These are phyloP conservation scores for Trichomonascus vanleenenianus DNA, from an alignment of 805 yeast species.

Conservation along the genomic window DNA sequence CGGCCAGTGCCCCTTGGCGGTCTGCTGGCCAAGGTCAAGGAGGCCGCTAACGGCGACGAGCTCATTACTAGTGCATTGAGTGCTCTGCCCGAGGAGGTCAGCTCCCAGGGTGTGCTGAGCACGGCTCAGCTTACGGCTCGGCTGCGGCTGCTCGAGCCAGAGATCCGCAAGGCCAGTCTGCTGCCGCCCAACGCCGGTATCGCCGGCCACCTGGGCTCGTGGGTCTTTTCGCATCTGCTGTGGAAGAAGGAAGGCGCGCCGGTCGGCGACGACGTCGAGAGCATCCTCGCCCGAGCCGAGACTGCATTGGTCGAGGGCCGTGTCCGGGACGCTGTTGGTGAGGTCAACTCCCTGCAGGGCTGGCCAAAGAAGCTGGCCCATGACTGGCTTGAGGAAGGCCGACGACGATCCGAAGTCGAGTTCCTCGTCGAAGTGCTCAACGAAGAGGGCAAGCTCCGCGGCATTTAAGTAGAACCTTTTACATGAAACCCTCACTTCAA, in stretches of 20 bases:
- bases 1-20: constrained; percentile 30
- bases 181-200: constrained; percentile 95
- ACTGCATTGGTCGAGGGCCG: constrained; percentile 66
- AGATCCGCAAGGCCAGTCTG: constrained; percentile 79
- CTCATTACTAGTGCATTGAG: constrained; percentile 43
- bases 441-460: constrained; percentile 5
- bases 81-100: constrained; percentile 39
- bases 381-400: constrained; percentile 86
- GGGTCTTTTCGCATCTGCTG: constrained; percentile 64
- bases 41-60: constrained; percentile 39
- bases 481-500: too few species aligned
- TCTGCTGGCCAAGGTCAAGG: constrained; percentile 24
- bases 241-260: constrained; percentile 75
- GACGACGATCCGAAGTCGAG: constrained; percentile 84
- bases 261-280: constrained; percentile 76
- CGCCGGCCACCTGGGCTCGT: constrained; percentile 81
- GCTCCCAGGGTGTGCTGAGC: constrained; percentile 56
- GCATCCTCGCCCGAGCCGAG: constrained; percentile 80
- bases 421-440: constrained; percentile 47
- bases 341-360: constrained; percentile 81
- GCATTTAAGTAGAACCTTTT: too few species aligned
- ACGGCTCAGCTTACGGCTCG: constrained; percentile 70
- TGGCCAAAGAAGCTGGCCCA: constrained; percentile 86
- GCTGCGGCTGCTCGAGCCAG: constrained; percentile 75
- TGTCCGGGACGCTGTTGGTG: constrained; percentile 85